phyloP scores from a whole-genome alignment of 805 yeast species.

The Candida caryicola region DNA sequence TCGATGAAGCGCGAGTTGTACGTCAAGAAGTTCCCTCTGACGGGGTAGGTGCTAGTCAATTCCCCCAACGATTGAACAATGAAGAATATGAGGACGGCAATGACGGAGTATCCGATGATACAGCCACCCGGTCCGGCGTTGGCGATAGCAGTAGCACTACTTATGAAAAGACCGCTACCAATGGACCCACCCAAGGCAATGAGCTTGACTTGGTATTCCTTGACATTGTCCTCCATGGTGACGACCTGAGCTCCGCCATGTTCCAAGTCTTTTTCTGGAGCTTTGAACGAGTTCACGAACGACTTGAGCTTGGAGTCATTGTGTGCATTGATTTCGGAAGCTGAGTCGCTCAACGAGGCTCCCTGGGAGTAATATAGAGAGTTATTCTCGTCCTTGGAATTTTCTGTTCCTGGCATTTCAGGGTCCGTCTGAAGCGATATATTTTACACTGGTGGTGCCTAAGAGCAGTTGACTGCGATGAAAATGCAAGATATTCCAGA shows the following conservation, averaged over 20 bases:
- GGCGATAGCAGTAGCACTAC: constrained; percentile 15
- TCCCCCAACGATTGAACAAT: constrained; percentile 14
- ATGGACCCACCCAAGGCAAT: constrained; percentile 21
- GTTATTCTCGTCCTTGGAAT: constrained; percentile 4
- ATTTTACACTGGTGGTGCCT: no score
- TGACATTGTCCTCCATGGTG: constrained; percentile 11
- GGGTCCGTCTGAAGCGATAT: no score
- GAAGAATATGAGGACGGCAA: constrained; percentile 11
- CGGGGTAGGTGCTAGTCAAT: constrained; percentile 11
- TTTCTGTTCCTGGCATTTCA: constrained; percentile 1
- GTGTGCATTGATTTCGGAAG: constrained; percentile 1
- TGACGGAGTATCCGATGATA: constrained; percentile 13
- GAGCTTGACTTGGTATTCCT: constrained; percentile 12
- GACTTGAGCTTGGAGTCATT: constrained; percentile 1
- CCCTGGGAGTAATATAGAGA: constrained; percentile 1
- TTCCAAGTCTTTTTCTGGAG: constrained; percentile 6
- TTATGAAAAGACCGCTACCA: constrained; percentile 21
- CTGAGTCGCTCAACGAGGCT: not conserved
- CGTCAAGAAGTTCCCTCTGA: constrained; percentile 12
- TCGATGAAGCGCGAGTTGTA: constrained; percentile 18
- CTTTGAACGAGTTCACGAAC: constrained; percentile 9
- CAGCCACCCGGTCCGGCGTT: constrained; percentile 20
- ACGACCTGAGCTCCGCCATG: constrained; percentile 4
- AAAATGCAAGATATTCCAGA: not conserved
- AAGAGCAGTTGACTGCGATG: not conserved